Evolutionary conservation across 2,329 filamentous ascomycete species (phyloP).

Genomic region (Venturia oleaginea): DNA sequence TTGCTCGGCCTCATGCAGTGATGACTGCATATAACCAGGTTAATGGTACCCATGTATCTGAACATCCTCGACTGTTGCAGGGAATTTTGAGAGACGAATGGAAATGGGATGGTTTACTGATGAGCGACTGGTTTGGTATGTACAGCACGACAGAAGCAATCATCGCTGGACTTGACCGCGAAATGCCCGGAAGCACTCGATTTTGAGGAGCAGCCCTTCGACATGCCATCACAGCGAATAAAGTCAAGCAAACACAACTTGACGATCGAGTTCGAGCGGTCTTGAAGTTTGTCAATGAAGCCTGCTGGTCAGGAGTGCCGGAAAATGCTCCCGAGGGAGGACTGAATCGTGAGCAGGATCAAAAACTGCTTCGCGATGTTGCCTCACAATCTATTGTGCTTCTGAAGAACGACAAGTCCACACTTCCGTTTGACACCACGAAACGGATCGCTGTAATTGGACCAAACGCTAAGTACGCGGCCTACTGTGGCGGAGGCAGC

Average conservation of each 20-base stretch:
- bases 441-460: conserved; percentile 51
- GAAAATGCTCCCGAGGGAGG: conserved; percentile 49
- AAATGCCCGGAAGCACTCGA: conserved; percentile 54
- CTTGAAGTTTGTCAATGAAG: not conserved
- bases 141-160: conserved; percentile 41
- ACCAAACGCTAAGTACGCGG: conserved; percentile 41
- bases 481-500: conserved; percentile 52
- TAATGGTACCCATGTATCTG: conserved; percentile 11
- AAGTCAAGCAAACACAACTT: conserved; percentile 43
- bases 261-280: conserved; percentile 35
- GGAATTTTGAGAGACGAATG: conserved; percentile 56
- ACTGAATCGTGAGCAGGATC: conserved; percentile 43
- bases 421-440: conserved; percentile 43
- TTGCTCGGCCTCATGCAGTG: not conserved
- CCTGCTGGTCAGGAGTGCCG: conserved; percentile 57
- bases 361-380: conserved; percentile 38
- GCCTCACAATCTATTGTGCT: conserved; percentile 64
- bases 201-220: conserved; percentile 45
- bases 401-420: conserved; percentile 58
- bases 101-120: conserved; percentile 63
- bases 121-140: conserved; percentile 60
- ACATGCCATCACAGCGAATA: conserved; percentile 50
- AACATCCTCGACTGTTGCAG: not conserved
- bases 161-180: conserved; percentile 59
- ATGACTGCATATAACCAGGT: conserved; percentile 11